These are phyloP conservation scores for Oenanthe javanica DNA, from an alignment of 140 eudicot genomes.

Conservation along the genomic window DNA sequence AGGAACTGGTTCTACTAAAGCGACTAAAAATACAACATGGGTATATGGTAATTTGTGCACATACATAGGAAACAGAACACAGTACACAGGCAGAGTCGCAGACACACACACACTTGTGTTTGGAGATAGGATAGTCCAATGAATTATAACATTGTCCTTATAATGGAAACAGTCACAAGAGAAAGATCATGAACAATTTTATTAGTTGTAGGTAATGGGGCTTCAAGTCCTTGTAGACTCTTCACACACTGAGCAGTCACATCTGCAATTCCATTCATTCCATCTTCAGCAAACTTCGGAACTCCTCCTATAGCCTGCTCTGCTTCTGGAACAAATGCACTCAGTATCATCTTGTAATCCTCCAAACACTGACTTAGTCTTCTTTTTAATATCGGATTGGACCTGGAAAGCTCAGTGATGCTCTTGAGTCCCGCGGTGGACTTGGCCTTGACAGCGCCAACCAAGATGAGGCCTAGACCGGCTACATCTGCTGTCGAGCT, in stretches of 20 bases:
- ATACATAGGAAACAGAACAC: too few relatives aligned
- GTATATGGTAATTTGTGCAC: too few relatives aligned
- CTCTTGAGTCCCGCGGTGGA: conserved; percentile 21
- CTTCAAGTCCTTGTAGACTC: conserved; percentile 18
- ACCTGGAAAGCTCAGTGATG: conserved; percentile 22
- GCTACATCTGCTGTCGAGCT: conserved; percentile 47
- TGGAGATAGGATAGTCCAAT: too few relatives aligned
- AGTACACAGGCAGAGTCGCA: too few relatives aligned
- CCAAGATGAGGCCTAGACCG: conserved; percentile 45
- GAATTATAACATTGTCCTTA: conserved; percentile 34
- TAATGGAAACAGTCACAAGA: conserved; percentile 40
- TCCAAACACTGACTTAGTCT: conserved; percentile 30
- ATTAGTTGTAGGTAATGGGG: conserved; percentile 39
- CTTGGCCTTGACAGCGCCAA: conserved; percentile 36
- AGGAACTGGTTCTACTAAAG: too few relatives aligned
- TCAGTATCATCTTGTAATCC: conserved; percentile 23
- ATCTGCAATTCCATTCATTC: conserved; percentile 47
- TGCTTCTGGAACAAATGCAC: conserved; percentile 46
- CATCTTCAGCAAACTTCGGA: conserved; percentile 57
- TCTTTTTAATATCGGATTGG: conserved; percentile 19
- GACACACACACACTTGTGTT: too few relatives aligned
- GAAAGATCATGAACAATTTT: conserved; percentile 37
- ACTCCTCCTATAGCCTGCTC: conserved; percentile 27
- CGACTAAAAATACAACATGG: too few relatives aligned
- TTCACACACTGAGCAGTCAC: conserved; percentile 47